Percentiles rank a stretch among this genome's conserved stretches.
Conservation (phyloP, 495 filamentous ascomycete species). For the Tuber umbilicatum region DNA sequence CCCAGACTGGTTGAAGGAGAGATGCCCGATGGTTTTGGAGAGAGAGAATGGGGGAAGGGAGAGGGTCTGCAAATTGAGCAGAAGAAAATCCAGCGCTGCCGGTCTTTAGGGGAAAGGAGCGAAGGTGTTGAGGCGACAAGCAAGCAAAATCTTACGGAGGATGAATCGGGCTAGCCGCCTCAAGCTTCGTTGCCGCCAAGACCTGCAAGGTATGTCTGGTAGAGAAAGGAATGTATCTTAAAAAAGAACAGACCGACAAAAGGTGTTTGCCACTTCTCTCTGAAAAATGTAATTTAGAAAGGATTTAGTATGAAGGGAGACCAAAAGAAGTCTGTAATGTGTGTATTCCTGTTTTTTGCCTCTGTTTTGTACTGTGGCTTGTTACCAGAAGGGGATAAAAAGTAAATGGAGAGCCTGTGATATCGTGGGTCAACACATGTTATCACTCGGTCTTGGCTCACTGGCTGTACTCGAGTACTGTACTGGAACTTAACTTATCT, state of each 20-base stretch:
- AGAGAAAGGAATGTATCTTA: constrained; percentile 1
- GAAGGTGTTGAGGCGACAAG: constrained; percentile 14
- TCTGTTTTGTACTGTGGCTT: not conserved
- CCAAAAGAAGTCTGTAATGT: not conserved
- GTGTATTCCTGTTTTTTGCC: not conserved
- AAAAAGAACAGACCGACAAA: not conserved
- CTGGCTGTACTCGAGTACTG: too few species aligned
- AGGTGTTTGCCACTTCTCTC: not conserved
- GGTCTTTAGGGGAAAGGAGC: constrained; percentile 34
- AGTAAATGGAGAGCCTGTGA: not conserved
- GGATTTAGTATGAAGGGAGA: not conserved
- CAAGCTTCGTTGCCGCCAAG: constrained; percentile 1
- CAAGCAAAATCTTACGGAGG: constrained; percentile 22
- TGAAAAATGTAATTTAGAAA: not conserved
- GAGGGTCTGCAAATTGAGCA: constrained; percentile 20
- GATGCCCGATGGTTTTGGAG: not conserved
- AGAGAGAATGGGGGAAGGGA: constrained; percentile 5
- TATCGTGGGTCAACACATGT: not conserved
- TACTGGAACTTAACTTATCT: not conserved
- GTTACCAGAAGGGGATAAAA: not conserved
- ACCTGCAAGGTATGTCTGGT: not conserved
- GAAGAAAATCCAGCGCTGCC: constrained; percentile 19
- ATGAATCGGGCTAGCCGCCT: constrained; percentile 27
- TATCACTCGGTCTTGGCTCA: not conserved
- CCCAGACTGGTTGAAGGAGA: not conserved